Evolutionary conservation across 768 basidiomycete species (phyloP), one percentile per base, ranked within the genome.

Genomic region (Pholiota microspora): DNA sequence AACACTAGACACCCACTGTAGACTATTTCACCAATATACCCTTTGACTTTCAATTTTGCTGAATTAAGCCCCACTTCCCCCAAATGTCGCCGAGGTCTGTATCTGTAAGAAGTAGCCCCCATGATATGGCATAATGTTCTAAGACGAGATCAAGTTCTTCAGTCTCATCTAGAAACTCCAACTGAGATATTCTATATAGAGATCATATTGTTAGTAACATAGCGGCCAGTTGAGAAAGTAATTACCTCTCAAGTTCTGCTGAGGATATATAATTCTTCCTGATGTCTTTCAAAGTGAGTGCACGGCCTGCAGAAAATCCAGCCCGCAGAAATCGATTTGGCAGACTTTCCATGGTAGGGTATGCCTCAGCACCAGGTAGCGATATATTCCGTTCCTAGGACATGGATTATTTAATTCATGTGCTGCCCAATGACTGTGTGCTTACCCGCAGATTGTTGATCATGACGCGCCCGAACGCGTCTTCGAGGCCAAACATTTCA

Each of bases 381-480:
- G 78, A 67, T 3, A 98, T 81, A 45, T 85, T 80, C 29, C 94
- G 84, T 68, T 92, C 94, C 65, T 50, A 44, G 8, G 34, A n/a
- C n/a, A n/a, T n/a, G n/a, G n/a, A n/a, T n/a, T n/a, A n/a, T n/a
- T n/a, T n/a, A n/a, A n/a, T n/a, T n/a, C n/a, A n/a, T n/a, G n/a
- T n/a, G n/a, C n/a, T n/a, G n/a, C n/a, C n/a, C n/a, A n/a, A n/a
- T n/a, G 18, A 45, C 28, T 25, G 18, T 21, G 31, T 6, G 23
- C 73, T 54, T 59, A 91, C 94, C 76, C 80, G 84, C 46, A 98
- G 76, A 69, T 98, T 98, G 44, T 81, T 81, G 53, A 87, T 72
- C 94, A 99, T 98, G 18, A 98, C 90, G 27, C 79, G 78, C n/a
- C 96, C 97, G 71, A 98, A 98, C 0, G 84, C 63, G 65, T 98